These are phyloP conservation scores for Tetraselmis striata DNA, from an alignment of 139 green algal species.

Conservation along the genomic window DNA sequence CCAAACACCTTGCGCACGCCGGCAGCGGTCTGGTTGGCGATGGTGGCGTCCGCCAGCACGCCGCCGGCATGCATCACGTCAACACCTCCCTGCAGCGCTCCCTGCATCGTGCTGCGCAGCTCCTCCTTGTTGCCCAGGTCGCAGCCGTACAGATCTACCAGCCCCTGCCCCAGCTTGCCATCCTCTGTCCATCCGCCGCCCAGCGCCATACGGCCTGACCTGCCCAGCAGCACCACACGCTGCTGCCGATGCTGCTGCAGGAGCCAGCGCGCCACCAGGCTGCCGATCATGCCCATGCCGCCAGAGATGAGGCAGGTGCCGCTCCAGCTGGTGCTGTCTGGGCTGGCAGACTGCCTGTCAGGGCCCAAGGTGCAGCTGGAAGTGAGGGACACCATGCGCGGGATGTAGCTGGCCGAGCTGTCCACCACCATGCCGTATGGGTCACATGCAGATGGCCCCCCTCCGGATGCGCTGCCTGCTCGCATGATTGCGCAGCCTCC, in stretches of 20 bases:
- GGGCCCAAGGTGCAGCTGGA: too few species aligned
- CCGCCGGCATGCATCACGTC: slow-evolving; percentile 40
- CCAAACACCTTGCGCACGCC: slow-evolving; percentile 29
- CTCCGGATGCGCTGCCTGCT: background rate
- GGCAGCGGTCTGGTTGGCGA: slow-evolving; percentile 10
- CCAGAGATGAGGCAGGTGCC: slow-evolving; percentile 36
- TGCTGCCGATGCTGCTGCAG: background rate
- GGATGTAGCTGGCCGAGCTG: background rate
- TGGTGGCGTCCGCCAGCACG: slow-evolving; percentile 32
- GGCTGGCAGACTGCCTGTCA: too few species aligned
- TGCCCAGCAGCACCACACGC: background rate
- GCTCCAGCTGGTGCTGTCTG: too few species aligned
- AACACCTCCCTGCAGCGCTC: background rate
- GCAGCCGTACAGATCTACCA: background rate
- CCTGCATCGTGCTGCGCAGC: background rate
- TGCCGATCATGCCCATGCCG: slow-evolving; percentile 63
- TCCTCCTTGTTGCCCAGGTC: background rate
- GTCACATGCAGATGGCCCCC: background rate
- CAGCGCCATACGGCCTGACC: slow-evolving; percentile 1
- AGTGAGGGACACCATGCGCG: too few species aligned
- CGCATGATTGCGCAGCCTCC: too few species aligned
- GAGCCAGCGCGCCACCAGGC: slow-evolving; percentile 53
- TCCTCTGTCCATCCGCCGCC: too few species aligned
- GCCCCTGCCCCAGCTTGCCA: too few species aligned
- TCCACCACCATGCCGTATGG: background rate